A percentile compares a stretch with the other conserved stretches of the same genome.
Evolutionary conservation across 2,329 filamentous ascomycete genomes (phyloP).

Genomic region (Fusarium austroafricanum): DNA sequence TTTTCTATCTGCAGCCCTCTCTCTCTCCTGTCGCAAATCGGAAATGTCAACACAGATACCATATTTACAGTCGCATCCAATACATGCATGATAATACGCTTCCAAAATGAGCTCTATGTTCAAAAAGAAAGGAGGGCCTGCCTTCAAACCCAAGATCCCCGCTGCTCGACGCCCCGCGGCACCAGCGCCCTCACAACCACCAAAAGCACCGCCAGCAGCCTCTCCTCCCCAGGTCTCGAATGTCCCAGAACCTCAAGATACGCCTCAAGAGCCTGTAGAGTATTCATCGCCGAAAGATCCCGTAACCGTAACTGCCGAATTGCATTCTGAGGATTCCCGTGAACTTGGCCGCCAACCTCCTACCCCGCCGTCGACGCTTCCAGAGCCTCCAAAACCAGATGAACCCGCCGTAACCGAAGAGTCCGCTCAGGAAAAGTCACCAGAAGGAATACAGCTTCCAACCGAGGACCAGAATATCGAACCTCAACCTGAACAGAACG

Average conservation of each 20-base stretch:
- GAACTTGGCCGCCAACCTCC: constrained; percentile 32
- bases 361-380: constrained; percentile 41
- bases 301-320: constrained; percentile 2
- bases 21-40: neutral
- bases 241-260: constrained; percentile 26
- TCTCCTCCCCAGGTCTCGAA: constrained; percentile 23
- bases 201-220: constrained; percentile 32
- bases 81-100: constrained; percentile 23
- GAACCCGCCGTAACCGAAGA: constrained; percentile 3
- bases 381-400: constrained; percentile 31
- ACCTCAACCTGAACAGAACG: neutral
- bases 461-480: neutral
- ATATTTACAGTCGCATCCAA: constrained; percentile 14
- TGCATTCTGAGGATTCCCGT: constrained; percentile 19
- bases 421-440: neutral
- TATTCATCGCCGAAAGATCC: neutral
- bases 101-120: constrained; percentile 72
- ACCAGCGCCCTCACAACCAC: constrained; percentile 46
- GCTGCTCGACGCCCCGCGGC: constrained; percentile 62
- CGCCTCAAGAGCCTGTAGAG: constrained; percentile 9
- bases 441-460: neutral
- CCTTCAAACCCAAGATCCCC: constrained; percentile 78
- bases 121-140: constrained; percentile 71
- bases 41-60: constrained; percentile 36
- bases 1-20: constrained; percentile 28